Percentiles rank a stretch among this genome's conserved stretches.
Evolutionary conservation across 2,329 filamentous ascomycete genomes (phyloP).

Genomic region (Xylaria sp.): DNA sequence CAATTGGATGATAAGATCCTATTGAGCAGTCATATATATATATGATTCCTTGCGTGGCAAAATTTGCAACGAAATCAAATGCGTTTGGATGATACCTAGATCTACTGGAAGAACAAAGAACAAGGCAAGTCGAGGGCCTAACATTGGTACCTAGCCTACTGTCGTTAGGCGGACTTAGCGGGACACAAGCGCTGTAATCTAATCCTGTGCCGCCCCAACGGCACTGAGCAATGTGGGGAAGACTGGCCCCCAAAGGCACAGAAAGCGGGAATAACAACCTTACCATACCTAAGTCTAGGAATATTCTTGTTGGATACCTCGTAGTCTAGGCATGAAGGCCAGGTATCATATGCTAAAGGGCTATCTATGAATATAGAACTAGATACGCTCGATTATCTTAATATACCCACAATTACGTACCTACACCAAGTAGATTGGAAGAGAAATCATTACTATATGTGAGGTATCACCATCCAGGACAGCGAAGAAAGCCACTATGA

Average conservation of each 20-base stretch:
- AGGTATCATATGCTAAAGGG: neutral
- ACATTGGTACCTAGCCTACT: neutral
- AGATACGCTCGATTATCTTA: neutral
- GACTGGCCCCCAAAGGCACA: neutral
- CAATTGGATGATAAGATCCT: too few species aligned
- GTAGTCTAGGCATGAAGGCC: neutral
- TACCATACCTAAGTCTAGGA: neutral
- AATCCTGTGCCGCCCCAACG: slow-evolving; percentile 7
- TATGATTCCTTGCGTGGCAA: neutral
- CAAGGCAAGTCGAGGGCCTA: neutral
- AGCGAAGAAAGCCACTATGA: slow-evolving; percentile 25
- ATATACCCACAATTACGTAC: slow-evolving; percentile 1
- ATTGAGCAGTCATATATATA: too few species aligned
- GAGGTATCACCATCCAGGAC: neutral
- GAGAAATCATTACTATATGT: neutral
- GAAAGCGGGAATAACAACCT: neutral
- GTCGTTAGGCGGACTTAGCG: slow-evolving; percentile 11
- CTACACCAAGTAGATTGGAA: neutral
- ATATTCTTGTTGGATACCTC: neutral
- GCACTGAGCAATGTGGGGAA: slow-evolving; percentile 16
- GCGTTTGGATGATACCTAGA: neutral
- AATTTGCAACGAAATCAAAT: slow-evolving; percentile 3
- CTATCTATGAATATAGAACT: neutral
- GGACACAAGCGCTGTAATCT: slow-evolving; percentile 12
- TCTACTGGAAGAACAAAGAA: neutral